These are phyloP conservation scores for Amphibolis antarctica DNA, from an alignment of 106 monocot species.

Conservation along the genomic window DNA sequence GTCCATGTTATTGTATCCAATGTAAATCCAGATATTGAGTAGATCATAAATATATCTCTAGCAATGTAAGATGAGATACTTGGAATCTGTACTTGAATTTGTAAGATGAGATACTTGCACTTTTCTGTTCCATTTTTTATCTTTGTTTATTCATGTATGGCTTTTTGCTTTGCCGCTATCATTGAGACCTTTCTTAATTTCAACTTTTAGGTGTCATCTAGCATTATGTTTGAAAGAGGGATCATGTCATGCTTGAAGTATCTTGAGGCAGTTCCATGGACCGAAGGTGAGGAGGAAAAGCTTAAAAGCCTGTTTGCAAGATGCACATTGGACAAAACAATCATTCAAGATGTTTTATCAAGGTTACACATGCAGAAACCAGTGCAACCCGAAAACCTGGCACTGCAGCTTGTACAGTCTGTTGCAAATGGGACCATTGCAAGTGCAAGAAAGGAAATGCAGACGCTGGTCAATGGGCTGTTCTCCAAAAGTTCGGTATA, in stretches of 20 bases:
- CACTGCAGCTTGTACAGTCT: slow-evolving; percentile 48
- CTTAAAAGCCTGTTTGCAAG: slow-evolving; percentile 38
- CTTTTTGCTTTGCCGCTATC: background rate
- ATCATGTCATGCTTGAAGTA: slow-evolving; percentile 57
- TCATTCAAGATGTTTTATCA: slow-evolving; percentile 35
- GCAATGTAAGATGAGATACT: too few relatives aligned
- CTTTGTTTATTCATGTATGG: background rate
- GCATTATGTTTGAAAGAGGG: slow-evolving; percentile 72
- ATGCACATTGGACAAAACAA: slow-evolving; percentile 31
- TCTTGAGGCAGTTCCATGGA: slow-evolving; percentile 87
- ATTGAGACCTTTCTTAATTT: background rate
- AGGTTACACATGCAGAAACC: slow-evolving; percentile 33
- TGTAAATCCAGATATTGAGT: too few relatives aligned
- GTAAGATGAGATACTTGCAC: too few relatives aligned
- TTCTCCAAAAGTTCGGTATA: slow-evolving; percentile 69
- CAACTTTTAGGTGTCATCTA: slow-evolving; percentile 40
- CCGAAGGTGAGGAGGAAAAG: slow-evolving; percentile 69
- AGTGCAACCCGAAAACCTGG: slow-evolving; percentile 27
- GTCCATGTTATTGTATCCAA: too few relatives aligned
- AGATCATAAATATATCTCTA: too few relatives aligned
- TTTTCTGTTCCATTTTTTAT: too few relatives aligned
- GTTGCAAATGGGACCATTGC: slow-evolving; percentile 43
- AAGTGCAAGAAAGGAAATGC: slow-evolving; percentile 55
- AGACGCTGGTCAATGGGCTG: slow-evolving; percentile 61
- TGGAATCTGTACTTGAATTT: too few relatives aligned